These are phyloP conservation scores for Quercus parvula DNA, from an alignment of 306 rosid species.

Conservation along the genomic window DNA sequence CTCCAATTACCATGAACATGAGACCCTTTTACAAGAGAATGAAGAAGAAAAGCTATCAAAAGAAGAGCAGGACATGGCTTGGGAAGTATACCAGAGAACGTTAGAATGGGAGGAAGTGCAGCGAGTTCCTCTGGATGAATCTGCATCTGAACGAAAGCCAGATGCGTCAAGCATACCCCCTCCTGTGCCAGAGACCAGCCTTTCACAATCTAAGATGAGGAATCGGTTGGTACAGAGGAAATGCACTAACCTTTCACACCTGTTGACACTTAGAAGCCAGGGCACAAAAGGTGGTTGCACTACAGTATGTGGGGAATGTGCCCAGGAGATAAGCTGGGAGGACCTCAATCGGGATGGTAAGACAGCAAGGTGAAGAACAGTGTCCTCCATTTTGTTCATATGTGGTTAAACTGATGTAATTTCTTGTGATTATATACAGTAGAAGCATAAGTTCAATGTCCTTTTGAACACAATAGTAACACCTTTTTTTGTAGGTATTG, in stretches of 20 bases:
- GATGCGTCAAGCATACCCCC: conserved; percentile 21
- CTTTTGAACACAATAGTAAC: conserved; percentile 17
- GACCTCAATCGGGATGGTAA: conserved; percentile 47
- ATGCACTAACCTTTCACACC: conserved; percentile 82
- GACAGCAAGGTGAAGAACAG: conserved; percentile 25
- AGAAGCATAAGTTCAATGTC: conserved; percentile 11
- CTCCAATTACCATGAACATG: conserved; percentile 83
- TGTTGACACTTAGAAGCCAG: conserved; percentile 89
- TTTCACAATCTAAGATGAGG: conserved; percentile 32
- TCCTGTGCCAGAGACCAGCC: conserved; percentile 24
- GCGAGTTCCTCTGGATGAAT: conserved; percentile 53
- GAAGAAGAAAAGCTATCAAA: conserved; percentile 92
- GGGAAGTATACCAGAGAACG: conserved; percentile 79
- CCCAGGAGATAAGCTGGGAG: conserved; percentile 85
- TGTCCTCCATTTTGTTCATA: conserved; percentile 20
- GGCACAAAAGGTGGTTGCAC: conserved; percentile 69
- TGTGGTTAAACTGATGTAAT: neutral
- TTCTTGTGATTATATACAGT: conserved; percentile 18
- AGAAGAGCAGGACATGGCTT: conserved; percentile 98
- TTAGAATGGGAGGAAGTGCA: conserved; percentile 93
- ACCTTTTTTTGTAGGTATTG: conserved; percentile 18
- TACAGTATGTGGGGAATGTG: conserved; percentile 94
- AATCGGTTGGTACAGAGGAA: conserved; percentile 46
- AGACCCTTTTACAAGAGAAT: conserved; percentile 84
- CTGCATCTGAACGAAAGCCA: conserved; percentile 42